Evolutionary conservation across 2,329 filamentous ascomycete genomes (phyloP).

Genomic region (Clarireedia homoeocarpa): DNA sequence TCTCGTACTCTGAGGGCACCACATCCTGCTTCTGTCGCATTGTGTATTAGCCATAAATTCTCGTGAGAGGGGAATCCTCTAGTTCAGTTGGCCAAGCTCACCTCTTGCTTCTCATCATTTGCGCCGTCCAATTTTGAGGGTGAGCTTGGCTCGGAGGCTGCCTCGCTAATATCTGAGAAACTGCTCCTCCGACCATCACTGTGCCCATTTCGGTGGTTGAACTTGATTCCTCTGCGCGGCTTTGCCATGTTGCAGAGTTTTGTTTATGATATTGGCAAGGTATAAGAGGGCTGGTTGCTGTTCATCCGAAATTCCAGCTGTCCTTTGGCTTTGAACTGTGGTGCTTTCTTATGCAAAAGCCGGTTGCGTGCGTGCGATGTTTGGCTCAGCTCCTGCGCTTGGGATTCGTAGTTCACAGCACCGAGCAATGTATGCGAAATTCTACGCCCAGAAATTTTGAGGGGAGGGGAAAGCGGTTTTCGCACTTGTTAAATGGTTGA

Average conservation of each 20-base stretch:
- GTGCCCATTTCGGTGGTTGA: constrained; percentile 33
- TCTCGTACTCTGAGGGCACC: constrained; percentile 71
- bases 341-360: background rate
- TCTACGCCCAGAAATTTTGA: no score
- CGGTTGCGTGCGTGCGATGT: background rate
- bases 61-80: background rate
- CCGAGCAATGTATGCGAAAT: no score
- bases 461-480: background rate
- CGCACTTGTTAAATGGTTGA: background rate
- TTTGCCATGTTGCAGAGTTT: constrained; percentile 33
- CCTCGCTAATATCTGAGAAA: constrained; percentile 64
- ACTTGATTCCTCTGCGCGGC: constrained; percentile 46
- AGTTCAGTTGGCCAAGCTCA: background rate
- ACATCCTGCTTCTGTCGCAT: constrained; percentile 15
- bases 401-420: background rate
- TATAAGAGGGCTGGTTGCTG: no score
- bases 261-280: background rate
- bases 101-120: constrained; percentile 26
- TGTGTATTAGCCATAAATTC: constrained; percentile 15
- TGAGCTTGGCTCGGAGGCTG: constrained; percentile 35
- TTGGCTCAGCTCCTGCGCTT: background rate
- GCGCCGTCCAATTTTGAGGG: constrained; percentile 25
- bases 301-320: no score
- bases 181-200: constrained; percentile 49
- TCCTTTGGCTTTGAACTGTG: background rate